Evolutionary conservation across 2,329 filamentous ascomycete species (phyloP), one percentile per base, ranked within the genome.

Genomic region (Diaporthe helianthi): DNA sequence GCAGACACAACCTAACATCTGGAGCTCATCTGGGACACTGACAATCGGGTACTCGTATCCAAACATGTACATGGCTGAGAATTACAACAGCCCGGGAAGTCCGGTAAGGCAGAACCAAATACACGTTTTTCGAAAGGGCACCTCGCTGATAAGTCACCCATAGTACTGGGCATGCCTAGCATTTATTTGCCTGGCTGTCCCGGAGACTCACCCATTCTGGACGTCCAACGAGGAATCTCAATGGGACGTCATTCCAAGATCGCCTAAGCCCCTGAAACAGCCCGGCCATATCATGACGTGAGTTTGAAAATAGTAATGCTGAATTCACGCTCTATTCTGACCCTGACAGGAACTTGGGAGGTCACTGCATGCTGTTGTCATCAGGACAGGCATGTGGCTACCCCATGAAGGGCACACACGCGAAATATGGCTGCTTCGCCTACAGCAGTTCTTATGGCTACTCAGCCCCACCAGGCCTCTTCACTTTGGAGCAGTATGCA

Each of bases 381-480:
- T 92, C 90, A 0, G 92, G 92, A 1, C 92, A 95, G 77, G 90
- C 90, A n/a, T 94, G 92, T 79, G 90, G 92, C 78, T 94, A 94
- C 76, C 90, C 92, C 0, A 90, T 94, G 83, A 92, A 92, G 79
- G 92, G 90, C 66, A 93, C 92, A 0, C 92, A 94, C 77, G 91
- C 92, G 71, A 94, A 94, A 76, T 94, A 94, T 78, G 92, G 92
- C 55, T 87, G 88, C 70, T 94, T 94, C 76, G 91, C 91, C 7
- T 94, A 94, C 79, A 92, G 89, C 75, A 90, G 90, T 65, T 87
- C 90, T 0, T 94, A 92, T 77, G 91, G 85, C 24, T 94, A 94
- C 80, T 92, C 90, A 0, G 92, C 94, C 0, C 91, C 92, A 0
- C 92, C 92, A 0, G 92, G 92, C 0, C 85, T 89, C 22, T 92